Evolutionary conservation across 192 early-diverging fungal genomes (phyloP).

Genomic region (Umbelopsis isabellina): DNA sequence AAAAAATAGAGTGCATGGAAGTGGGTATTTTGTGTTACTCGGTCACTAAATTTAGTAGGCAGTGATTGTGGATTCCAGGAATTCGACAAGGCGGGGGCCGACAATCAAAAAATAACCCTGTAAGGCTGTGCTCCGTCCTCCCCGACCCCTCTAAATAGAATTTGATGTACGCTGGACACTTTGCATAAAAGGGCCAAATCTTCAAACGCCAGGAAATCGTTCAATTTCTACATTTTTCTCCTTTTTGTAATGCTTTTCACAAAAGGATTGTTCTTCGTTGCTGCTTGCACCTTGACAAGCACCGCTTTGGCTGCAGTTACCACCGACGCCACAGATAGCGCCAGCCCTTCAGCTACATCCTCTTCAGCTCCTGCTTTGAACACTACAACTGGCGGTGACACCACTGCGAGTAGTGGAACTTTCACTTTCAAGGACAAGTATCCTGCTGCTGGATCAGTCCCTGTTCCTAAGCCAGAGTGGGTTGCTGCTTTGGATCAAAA

Average conservation of each 20-base stretch:
- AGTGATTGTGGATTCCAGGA: slow-evolving; percentile 1
- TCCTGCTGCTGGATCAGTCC: slow-evolving; percentile 36
- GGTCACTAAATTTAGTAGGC: neutral
- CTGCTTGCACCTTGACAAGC: neutral
- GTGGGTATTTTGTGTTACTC: neutral
- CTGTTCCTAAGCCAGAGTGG: slow-evolving; percentile 47
- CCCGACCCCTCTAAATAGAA: slow-evolving; percentile 11
- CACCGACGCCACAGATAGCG: neutral
- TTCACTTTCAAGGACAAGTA: slow-evolving; percentile 41
- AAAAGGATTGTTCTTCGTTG: slow-evolving; percentile 5
- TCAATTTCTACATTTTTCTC: neutral
- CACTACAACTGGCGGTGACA: slow-evolving; percentile 13
- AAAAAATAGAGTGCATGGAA: no score
- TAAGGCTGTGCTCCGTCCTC: neutral
- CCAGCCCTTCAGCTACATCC: neutral
- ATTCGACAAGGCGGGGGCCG: slow-evolving; percentile 13
- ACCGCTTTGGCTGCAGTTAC: neutral
- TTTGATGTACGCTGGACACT: neutral
- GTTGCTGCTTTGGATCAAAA: slow-evolving; percentile 39
- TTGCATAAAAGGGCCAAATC: neutral
- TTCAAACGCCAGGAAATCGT: neutral
- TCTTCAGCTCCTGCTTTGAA: neutral
- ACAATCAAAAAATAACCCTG: slow-evolving; percentile 24
- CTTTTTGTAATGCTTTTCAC: neutral
- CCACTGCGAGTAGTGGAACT: slow-evolving; percentile 19